Evolutionary conservation across 768 basidiomycete genomes (phyloP).

Genomic region (Hygrophoropsis aurantiaca): DNA sequence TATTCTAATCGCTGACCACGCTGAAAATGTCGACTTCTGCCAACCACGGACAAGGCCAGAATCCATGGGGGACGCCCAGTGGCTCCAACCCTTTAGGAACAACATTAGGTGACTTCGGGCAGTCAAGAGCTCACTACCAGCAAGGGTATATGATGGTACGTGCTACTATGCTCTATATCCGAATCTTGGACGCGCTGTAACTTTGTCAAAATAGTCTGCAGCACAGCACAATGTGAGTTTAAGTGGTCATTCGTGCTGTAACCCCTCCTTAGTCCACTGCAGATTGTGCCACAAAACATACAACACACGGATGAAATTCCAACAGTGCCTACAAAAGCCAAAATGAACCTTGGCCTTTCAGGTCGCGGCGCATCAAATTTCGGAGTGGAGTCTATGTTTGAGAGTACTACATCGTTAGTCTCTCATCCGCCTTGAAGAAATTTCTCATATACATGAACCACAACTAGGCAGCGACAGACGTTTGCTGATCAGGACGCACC

Average conservation of each 20-base stretch:
- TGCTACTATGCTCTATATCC: background rate
- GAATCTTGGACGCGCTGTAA: background rate
- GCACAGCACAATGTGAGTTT: conserved; percentile 56
- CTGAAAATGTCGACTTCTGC: conserved; percentile 36
- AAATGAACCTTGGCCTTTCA: conserved; percentile 69
- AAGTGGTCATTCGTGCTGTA: background rate
- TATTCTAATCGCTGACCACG: no score
- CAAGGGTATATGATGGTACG: conserved; percentile 79
- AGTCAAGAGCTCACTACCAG: conserved; percentile 77
- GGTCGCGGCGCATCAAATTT: conserved; percentile 68
- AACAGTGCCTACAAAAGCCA: conserved; percentile 76
- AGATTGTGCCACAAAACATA: conserved; percentile 47
- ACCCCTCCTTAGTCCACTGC: background rate
- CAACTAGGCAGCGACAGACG: conserved; percentile 55
- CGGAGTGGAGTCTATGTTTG: conserved; percentile 85
- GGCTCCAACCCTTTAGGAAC: conserved; percentile 40
- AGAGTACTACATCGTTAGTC: conserved; percentile 46
- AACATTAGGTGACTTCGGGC: conserved; percentile 68
- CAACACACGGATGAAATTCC: conserved; percentile 74
- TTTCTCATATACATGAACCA: conserved; percentile 8
- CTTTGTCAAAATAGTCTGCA: conserved; percentile 43
- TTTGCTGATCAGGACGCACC: conserved; percentile 80
- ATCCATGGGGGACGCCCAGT: conserved; percentile 50
- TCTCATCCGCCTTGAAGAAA: background rate
- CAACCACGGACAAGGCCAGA: conserved; percentile 47